phyloP scores from a whole-genome alignment of 106 monocot genomes.

The Dactylorhiza incarnata region DNA sequence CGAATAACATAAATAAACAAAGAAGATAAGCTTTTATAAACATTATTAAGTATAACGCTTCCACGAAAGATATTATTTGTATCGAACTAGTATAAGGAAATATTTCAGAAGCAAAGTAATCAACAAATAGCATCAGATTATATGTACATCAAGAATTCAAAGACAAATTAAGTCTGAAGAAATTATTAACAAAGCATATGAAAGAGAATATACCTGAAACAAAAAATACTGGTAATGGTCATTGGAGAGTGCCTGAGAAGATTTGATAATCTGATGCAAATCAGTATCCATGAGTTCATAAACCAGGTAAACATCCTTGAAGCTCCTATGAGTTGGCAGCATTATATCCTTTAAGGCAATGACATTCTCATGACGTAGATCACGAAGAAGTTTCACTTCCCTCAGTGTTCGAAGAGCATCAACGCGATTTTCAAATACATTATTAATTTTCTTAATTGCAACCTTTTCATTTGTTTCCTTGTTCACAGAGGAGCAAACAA shows the following conservation, averaged over 20 bases:
- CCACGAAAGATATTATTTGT: no score
- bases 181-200: neutral
- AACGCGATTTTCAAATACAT: conserved; percentile 62
- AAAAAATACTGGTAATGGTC: conserved; percentile 76
- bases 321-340: conserved; percentile 46
- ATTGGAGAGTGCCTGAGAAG: conserved; percentile 60
- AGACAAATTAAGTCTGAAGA: neutral
- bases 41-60: no score
- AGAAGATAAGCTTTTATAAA: no score
- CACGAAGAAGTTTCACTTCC: conserved; percentile 59
- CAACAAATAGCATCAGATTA: neutral
- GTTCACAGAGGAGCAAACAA: conserved; percentile 67
- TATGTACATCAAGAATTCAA: neutral
- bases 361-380: conserved; percentile 59
- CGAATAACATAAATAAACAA: no score
- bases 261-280: conserved; percentile 71
- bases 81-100: no score
- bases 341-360: conserved; percentile 69
- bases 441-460: conserved; percentile 68
- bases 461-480: conserved; percentile 61
- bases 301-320: conserved; percentile 70
- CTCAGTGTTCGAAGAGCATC: conserved; percentile 65
- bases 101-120: no score
- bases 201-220: conserved; percentile 45
- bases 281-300: conserved; percentile 77